Conservation (phyloP, 495 filamentous ascomycete genomes). For the Podospora tetraspora region DNA sequence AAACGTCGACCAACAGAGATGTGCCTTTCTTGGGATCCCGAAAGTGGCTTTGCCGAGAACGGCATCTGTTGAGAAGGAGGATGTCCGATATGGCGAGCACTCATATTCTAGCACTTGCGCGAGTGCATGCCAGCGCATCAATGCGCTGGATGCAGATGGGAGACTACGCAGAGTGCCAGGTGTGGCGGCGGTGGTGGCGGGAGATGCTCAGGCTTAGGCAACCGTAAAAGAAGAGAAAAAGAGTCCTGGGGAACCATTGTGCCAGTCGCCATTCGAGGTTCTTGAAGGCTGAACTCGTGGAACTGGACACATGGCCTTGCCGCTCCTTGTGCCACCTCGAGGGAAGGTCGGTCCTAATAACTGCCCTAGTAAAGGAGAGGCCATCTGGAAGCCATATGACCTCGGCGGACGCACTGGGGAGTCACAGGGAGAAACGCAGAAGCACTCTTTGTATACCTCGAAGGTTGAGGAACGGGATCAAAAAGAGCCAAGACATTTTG, state of each 20-base stretch:
- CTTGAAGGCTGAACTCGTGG: background rate
- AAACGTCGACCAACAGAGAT: background rate
- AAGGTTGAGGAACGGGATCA: background rate
- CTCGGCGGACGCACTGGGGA: too few species aligned
- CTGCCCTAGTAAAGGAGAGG: background rate
- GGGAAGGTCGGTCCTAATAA: background rate
- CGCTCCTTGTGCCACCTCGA: background rate
- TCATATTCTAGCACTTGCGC: background rate
- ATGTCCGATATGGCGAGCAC: background rate
- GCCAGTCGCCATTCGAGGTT: background rate
- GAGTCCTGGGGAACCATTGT: background rate
- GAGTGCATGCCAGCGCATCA: slow-evolving; percentile 15
- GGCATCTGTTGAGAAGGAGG: background rate
- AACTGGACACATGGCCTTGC: background rate
- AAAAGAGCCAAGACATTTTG: background rate
- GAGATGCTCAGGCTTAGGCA: background rate
- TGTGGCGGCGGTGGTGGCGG: background rate
- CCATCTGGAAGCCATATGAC: background rate
- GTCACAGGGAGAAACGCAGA: background rate
- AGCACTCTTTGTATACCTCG: background rate
- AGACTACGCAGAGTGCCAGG: slow-evolving; percentile 9
- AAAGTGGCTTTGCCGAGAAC: background rate
- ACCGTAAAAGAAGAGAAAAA: background rate
- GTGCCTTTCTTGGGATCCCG: background rate
- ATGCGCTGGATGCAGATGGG: slow-evolving; percentile 17